Base-by-base conservation (phyloP, 2,329 filamentous ascomycete species). In the Knufia fluminis region DNA sequence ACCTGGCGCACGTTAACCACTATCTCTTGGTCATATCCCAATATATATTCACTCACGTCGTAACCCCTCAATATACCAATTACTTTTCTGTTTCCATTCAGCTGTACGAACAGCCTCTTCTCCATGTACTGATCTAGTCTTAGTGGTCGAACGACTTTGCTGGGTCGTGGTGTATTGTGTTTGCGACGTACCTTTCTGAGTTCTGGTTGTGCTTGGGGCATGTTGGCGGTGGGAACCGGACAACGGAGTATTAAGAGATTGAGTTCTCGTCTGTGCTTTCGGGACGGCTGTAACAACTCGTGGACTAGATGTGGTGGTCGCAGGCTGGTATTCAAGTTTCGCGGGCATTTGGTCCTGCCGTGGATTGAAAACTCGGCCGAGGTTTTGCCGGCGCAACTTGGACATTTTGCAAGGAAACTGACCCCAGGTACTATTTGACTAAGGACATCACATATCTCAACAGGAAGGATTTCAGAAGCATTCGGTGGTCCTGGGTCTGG, bases 21-120 rank as follows among this genome's bases (percentile, higher is more conserved):
- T n/a, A 31, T 28, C n/a, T n/a, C n/a, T n/a, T n/a, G n/a, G n/a
- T 17, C n/a, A 36, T 24, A 4, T 17, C n/a, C 19, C 14, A 14
- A 6, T n/a, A 17, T n/a, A 23, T 20, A 20, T 19, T 41, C 16
- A 62, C 84, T 58, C 72, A 96, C 92, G 81, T 98, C 92, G 70
- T 97, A 98, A 52, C 92, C 92, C 57, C 92, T 83, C 51, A 98
- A 78, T 46, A 95, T 79, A 49, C 94, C 92, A 67, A 95, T 88
- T 54, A 98, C 91, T 71, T 95, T 97, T 68, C 92, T 86, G 69
- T 90, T 95, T 64, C 92, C 92, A 71, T 98, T 98, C 48, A 98
- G 76, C 70, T 98, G 91, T 59, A 97, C 89, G 69, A 96, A 95
- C 65, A 98, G 80, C 71, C 91, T 81, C 81, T 98, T 98, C 77